Conservation (phyloP, 805 yeast species). For the Candida manassasensis region DNA sequence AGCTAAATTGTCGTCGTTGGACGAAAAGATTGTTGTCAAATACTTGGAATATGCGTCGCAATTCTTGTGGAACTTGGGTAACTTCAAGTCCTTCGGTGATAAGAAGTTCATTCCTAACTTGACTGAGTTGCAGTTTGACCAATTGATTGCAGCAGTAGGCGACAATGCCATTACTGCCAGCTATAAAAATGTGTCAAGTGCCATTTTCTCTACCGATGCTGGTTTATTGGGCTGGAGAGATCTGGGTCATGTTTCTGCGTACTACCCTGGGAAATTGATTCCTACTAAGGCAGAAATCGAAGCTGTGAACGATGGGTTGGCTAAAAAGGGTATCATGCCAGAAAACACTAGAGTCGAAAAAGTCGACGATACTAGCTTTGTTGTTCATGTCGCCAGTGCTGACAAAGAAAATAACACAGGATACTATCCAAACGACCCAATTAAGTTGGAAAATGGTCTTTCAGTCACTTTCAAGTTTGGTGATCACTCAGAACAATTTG, state of each 20-base stretch:
- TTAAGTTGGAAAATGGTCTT: slow-evolving; percentile 36
- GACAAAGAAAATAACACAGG: slow-evolving; percentile 41
- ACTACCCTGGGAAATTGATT: slow-evolving; percentile 48
- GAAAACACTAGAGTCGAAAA: slow-evolving; percentile 78
- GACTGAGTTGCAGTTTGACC: slow-evolving; percentile 41
- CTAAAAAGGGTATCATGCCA: slow-evolving; percentile 60
- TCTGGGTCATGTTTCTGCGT: slow-evolving; percentile 69
- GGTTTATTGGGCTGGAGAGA: slow-evolving; percentile 72
- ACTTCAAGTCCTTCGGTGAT: slow-evolving; percentile 85
- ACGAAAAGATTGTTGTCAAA: slow-evolving; percentile 29
- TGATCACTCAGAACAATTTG: slow-evolving; percentile 68
- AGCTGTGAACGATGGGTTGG: slow-evolving; percentile 61
- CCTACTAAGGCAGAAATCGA: slow-evolving; percentile 60
- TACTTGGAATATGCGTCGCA: slow-evolving; percentile 76
- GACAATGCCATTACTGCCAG: slow-evolving; percentile 27
- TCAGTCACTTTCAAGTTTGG: slow-evolving; percentile 61
- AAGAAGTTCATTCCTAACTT: slow-evolving; percentile 75
- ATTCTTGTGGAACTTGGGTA: slow-evolving; percentile 69
- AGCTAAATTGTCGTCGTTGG: slow-evolving; percentile 28
- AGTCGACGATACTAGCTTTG: slow-evolving; percentile 41
- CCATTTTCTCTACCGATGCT: slow-evolving; percentile 49
- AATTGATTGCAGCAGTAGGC: slow-evolving; percentile 38
- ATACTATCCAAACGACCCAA: slow-evolving; percentile 47
- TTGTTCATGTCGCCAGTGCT: slow-evolving; percentile 68
- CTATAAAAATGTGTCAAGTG: slow-evolving; percentile 40